Percentiles rank a stretch among this genome's conserved stretches.
Evolutionary conservation across 192 early-diverging fungal species (phyloP).

Genomic region (Spinellus fusiger): DNA sequence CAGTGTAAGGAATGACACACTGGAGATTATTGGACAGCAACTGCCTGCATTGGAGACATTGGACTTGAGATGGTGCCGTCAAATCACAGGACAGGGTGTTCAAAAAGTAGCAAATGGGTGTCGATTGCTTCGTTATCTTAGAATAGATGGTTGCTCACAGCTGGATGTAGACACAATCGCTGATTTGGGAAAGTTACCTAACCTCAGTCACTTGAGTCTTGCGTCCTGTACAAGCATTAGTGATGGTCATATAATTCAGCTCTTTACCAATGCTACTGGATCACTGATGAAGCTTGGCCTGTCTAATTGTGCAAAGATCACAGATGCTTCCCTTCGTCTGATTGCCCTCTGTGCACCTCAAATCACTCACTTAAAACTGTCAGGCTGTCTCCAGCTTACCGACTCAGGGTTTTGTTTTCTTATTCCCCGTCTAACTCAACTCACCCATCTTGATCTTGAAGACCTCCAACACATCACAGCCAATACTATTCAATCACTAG

Average conservation of each 20-base stretch:
- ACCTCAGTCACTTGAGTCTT: conserved; percentile 37
- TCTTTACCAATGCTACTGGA: conserved; percentile 11
- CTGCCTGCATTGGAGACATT: conserved; percentile 34
- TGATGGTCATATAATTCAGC: conserved; percentile 30
- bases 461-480: conserved; percentile 29
- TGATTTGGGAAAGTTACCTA: conserved; percentile 29
- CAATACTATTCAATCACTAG: conserved; percentile 20
- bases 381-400: conserved; percentile 34
- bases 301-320: conserved; percentile 36
- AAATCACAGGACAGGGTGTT: conserved; percentile 38
- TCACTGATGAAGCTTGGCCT: conserved; percentile 36
- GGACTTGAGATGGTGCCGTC: conserved; percentile 45
- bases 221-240: conserved; percentile 36
- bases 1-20: conserved; percentile 35
- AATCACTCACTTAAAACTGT: conserved; percentile 44
- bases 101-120: conserved; percentile 28
- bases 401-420: conserved; percentile 36
- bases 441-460: conserved; percentile 33
- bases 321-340: conserved; percentile 27
- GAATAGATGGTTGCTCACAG: conserved; percentile 37
- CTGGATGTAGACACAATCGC: conserved; percentile 37
- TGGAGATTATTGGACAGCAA: conserved; percentile 32
- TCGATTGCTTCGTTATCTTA: conserved; percentile 30
- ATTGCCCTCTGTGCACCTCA: conserved; percentile 22
- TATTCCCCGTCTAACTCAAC: conserved; percentile 9